phyloP scores from a whole-genome alignment of 2,329 filamentous ascomycete genomes.

The Leptographium flavum region DNA sequence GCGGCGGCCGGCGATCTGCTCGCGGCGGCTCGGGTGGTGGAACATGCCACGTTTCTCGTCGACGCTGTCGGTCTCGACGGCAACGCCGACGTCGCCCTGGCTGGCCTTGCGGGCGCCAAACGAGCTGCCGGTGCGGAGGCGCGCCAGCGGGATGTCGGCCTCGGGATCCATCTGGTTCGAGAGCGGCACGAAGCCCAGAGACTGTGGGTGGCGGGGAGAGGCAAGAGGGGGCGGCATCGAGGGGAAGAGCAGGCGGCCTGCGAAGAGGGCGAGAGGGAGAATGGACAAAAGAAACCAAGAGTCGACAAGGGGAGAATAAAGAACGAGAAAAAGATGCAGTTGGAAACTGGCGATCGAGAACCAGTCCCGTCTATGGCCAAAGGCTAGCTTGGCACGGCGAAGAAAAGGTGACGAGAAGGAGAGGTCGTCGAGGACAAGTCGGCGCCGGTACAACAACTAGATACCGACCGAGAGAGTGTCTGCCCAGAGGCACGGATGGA shows the following conservation, averaged over 20 bases:
- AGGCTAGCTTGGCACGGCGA: too few relatives aligned
- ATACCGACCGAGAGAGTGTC: too few relatives aligned
- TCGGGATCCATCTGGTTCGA: slow-evolving; percentile 15
- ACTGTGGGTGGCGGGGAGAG: slow-evolving; percentile 12
- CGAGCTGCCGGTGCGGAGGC: slow-evolving; percentile 38
- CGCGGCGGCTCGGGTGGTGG: slow-evolving; percentile 14
- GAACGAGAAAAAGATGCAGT: neutral
- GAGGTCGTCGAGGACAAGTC: too few relatives aligned
- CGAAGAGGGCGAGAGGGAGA: neutral
- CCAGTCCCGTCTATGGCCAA: too few relatives aligned
- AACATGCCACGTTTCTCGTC: slow-evolving; percentile 33
- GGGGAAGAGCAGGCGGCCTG: neutral
- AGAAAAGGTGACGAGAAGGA: too few relatives aligned
- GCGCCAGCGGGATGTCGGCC: slow-evolving; percentile 38
- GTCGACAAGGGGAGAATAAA: neutral
- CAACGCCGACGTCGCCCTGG: slow-evolving; percentile 17
- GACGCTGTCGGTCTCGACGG: slow-evolving; percentile 12
- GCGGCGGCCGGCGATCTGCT: slow-evolving; percentile 34
- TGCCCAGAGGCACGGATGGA: too few relatives aligned
- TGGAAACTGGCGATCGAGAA: too few relatives aligned
- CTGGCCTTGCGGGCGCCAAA: slow-evolving; percentile 29
- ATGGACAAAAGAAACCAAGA: too few relatives aligned
- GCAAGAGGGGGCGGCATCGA: slow-evolving; percentile 8
- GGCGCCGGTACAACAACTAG: too few relatives aligned
- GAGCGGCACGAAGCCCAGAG: slow-evolving; percentile 13